phyloP scores from a whole-genome alignment of 345 rosid genomes.

The Citrus trifoliata region DNA sequence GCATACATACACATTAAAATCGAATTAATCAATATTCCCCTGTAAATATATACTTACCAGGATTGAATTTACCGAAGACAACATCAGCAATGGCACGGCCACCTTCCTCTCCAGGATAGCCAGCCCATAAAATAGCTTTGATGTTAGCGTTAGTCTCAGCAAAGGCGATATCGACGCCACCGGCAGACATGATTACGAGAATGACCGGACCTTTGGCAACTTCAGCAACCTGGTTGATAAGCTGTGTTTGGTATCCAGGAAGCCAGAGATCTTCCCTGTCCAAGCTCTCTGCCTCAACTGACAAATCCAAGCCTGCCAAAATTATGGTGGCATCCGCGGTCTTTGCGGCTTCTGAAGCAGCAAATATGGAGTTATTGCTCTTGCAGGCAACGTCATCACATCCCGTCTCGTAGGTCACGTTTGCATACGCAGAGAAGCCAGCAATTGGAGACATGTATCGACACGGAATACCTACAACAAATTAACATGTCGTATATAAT shows the following conservation, averaged over 20 bases:
- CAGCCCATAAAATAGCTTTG: slow-evolving; percentile 54
- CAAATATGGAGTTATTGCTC: slow-evolving; percentile 25
- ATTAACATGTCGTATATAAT: no score
- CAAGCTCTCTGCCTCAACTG: slow-evolving; percentile 49
- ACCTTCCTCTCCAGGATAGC: slow-evolving; percentile 74
- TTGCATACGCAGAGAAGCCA: slow-evolving; percentile 32
- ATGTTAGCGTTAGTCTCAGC: slow-evolving; percentile 32
- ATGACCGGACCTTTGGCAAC: slow-evolving; percentile 50
- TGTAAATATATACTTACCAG: slow-evolving; percentile 28
- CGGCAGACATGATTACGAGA: slow-evolving; percentile 61
- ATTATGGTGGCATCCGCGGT: slow-evolving; percentile 47
- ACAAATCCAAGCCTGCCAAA: slow-evolving; percentile 41
- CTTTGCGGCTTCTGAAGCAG: slow-evolving; percentile 33
- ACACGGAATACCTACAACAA: slow-evolving; percentile 39
- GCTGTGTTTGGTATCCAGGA: slow-evolving; percentile 50
- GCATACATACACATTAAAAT: no score
- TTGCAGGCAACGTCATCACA: slow-evolving; percentile 44
- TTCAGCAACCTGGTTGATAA: slow-evolving; percentile 42
- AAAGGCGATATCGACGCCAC: slow-evolving; percentile 50
- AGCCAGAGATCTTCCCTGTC: slow-evolving; percentile 50
- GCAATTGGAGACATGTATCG: slow-evolving; percentile 35
- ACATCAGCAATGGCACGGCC: slow-evolving; percentile 64
- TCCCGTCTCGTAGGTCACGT: slow-evolving; percentile 32
- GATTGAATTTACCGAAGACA: slow-evolving; percentile 59
- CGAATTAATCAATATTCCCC: no score